A percentile compares a stretch with the other conserved stretches of the same genome.
phyloP scores from a whole-genome alignment of 2,329 filamentous ascomycete genomes.

The Trichoderma afroharzianum region DNA sequence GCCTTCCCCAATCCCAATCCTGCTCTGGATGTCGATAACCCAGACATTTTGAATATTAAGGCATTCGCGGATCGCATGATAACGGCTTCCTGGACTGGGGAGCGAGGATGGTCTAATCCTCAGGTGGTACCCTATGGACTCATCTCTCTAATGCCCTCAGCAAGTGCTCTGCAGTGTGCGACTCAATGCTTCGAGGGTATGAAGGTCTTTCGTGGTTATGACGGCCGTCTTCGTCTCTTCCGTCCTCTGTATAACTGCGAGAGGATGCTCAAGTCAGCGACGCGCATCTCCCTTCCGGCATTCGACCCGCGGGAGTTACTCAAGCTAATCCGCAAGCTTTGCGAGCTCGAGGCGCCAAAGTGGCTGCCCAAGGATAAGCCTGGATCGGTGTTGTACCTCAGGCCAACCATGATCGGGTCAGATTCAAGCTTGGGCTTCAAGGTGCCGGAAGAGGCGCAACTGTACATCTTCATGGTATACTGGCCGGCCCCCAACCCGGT shows the following conservation, averaged over 20 bases:
- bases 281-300: constrained; percentile 67
- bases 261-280: constrained; percentile 58
- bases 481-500: not conserved
- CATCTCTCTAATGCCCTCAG: constrained; percentile 73
- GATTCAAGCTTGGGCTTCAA: not conserved
- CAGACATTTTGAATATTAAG: not conserved
- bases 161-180: constrained; percentile 79
- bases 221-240: constrained; percentile 72
- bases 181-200: constrained; percentile 86
- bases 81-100: constrained; percentile 62
- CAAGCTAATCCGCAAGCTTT: constrained; percentile 67
- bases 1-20: not conserved
- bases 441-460: not conserved
- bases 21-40: not conserved
- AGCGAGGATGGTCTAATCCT: constrained; percentile 68
- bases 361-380: constrained; percentile 71
- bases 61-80: constrained; percentile 79
- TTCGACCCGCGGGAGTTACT: constrained; percentile 70
- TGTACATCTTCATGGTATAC: not conserved
- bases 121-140: constrained; percentile 74
- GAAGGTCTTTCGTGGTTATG: constrained; percentile 76
- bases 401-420: constrained; percentile 82
- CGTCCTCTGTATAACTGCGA: constrained; percentile 67
- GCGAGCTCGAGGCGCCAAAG: constrained; percentile 67
- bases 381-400: constrained; percentile 75